These are phyloP conservation scores for Neonectria sp. DNA, from an alignment of 2,329 filamentous ascomycete species.

Conservation along the genomic window DNA sequence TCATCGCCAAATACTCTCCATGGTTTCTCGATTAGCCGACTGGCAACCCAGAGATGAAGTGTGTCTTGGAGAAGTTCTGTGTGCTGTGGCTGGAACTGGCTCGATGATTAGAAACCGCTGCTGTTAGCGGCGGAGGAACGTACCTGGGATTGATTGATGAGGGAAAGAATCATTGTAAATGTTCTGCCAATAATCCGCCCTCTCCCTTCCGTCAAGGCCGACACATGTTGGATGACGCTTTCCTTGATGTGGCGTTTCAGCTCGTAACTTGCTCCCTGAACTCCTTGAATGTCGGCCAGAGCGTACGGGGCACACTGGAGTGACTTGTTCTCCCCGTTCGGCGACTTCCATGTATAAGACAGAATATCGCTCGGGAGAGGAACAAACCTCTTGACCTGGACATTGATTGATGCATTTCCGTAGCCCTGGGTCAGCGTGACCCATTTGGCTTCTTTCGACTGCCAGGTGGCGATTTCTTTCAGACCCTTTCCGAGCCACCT, in stretches of 20 bases:
- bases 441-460: not conserved
- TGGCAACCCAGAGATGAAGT: not conserved
- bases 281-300: not conserved
- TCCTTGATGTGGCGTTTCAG: not conserved
- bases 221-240: not conserved
- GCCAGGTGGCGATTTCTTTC: not conserved
- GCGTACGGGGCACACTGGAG: not conserved
- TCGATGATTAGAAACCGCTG: not conserved
- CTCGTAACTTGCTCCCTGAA: not conserved
- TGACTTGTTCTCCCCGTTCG: not conserved
- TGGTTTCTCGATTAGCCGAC: not conserved
- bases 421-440: not conserved
- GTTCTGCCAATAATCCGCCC: not conserved
- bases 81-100: not conserved
- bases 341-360: not conserved
- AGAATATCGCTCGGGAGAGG: not conserved
- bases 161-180: not conserved
- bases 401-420: not conserved
- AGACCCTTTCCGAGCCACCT: not conserved
- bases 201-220: not conserved
- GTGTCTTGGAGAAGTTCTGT: not conserved
- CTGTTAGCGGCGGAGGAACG: not conserved
- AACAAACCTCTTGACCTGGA: not conserved
- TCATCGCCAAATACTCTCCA: not conserved
- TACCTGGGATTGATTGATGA: not conserved